These are phyloP conservation scores for Yarrowia divulgata DNA, from an alignment of 805 yeast genomes.

Conservation along the genomic window DNA sequence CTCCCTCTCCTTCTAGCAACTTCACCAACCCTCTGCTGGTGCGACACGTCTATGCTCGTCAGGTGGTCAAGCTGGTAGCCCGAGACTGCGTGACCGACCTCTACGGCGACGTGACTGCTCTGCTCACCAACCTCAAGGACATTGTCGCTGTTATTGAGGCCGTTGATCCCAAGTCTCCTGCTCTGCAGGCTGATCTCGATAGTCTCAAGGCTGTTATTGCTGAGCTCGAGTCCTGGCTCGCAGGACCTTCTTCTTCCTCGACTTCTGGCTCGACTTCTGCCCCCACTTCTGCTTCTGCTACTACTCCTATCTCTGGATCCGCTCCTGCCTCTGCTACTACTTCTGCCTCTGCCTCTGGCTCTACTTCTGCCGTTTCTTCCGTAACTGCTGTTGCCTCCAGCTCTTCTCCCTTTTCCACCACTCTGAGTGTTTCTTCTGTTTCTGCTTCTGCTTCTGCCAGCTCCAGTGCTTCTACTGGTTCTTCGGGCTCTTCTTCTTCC, in stretches of 20 bases:
- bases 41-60: not conserved
- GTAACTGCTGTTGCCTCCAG: too few species aligned
- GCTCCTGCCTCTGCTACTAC: not conserved
- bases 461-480: too few species aligned
- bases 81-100: not conserved
- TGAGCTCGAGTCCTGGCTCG: not conserved
- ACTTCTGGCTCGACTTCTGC: not conserved
- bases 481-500: not conserved
- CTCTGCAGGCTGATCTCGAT: not conserved
- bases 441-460: not conserved
- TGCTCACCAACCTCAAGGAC: not conserved
- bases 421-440: not conserved
- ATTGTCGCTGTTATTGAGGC: not conserved
- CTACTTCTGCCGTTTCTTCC: too few species aligned
- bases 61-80: too few species aligned
- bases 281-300: not conserved
- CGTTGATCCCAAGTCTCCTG: not conserved
- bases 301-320: not conserved
- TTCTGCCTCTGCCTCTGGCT: not conserved
- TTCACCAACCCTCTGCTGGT: constrained; percentile 5
- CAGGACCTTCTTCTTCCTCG: too few species aligned
- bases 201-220: not conserved
- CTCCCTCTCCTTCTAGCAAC: not conserved
- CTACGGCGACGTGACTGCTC: not conserved
- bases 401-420: too few species aligned